Evolutionary conservation across 2,329 filamentous ascomycete species (phyloP).

Genomic region (Ramichloridium luteum): DNA sequence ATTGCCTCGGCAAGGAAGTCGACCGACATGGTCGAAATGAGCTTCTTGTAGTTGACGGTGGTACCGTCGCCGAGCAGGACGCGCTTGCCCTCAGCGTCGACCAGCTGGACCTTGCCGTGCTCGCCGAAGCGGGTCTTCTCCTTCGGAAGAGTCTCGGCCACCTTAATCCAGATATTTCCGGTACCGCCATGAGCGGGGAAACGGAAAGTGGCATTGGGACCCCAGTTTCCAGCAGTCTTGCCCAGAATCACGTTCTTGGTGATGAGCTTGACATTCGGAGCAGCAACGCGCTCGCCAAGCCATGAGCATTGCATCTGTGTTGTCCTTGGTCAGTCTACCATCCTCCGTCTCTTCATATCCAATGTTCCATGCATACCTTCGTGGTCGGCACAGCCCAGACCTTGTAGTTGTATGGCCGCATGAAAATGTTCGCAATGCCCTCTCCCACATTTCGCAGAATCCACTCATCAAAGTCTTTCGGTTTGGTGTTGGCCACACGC

Average conservation of each 20-base stretch:
- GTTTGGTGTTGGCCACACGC: slow-evolving; percentile 80
- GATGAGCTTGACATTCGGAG: slow-evolving; percentile 86
- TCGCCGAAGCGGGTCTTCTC: slow-evolving; percentile 87
- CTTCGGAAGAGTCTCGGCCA: slow-evolving; percentile 82
- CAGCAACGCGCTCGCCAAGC: slow-evolving; percentile 96
- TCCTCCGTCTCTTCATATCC: slow-evolving; percentile 1
- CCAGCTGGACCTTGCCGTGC: slow-evolving; percentile 69
- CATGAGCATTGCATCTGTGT: slow-evolving; percentile 92
- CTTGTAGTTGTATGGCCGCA: slow-evolving; percentile 99
- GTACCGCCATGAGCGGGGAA: slow-evolving; percentile 94
- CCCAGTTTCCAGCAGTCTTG: slow-evolving; percentile 96
- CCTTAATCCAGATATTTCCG: slow-evolving; percentile 97
- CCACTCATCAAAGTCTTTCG: slow-evolving; percentile 96
- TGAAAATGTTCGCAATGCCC: slow-evolving; percentile 89
- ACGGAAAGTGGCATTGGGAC: slow-evolving; percentile 94
- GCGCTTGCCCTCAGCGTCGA: slow-evolving; percentile 74
- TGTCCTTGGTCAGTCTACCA: slow-evolving; percentile 11
- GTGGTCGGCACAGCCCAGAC: slow-evolving; percentile 98
- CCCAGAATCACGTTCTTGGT: slow-evolving; percentile 90
- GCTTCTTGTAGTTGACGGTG: slow-evolving; percentile 79
- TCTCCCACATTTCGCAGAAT: slow-evolving; percentile 83
- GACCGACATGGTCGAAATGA: slow-evolving; percentile 92
- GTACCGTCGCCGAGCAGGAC: slow-evolving; percentile 75
- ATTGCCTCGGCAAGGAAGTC: slow-evolving; percentile 80
- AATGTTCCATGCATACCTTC: slow-evolving; percentile 52